Percentiles rank a stretch among this genome's conserved stretches.
Evolutionary conservation across 129 eudicot genomes (phyloP).

Genomic region (Saussurea involucrata): DNA sequence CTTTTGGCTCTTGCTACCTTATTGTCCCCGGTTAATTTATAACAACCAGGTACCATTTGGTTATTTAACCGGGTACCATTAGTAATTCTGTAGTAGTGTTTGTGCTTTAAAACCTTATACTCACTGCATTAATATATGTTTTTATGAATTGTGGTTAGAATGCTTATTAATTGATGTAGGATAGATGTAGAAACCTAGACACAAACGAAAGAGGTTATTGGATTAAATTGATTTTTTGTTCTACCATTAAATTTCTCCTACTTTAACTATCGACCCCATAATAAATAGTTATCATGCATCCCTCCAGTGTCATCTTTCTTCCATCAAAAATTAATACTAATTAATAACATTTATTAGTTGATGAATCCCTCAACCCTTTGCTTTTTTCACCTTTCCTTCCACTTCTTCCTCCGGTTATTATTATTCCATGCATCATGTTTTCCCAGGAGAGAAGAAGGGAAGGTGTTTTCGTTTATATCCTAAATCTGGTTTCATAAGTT

Average conservation of each 20-base stretch:
- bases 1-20: too few relatives aligned
- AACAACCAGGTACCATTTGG: too few relatives aligned
- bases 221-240: not conserved
- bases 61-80: too few relatives aligned
- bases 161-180: too few relatives aligned
- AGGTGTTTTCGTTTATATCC: constrained; percentile 17
- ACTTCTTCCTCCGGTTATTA: constrained; percentile 46
- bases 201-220: not conserved
- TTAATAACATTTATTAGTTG: constrained; percentile 15
- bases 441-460: constrained; percentile 55
- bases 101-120: too few relatives aligned
- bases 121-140: too few relatives aligned
- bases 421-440: constrained; percentile 10
- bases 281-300: constrained; percentile 3
- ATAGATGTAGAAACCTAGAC: not conserved
- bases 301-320: constrained; percentile 9
- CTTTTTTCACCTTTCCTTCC: constrained; percentile 55
- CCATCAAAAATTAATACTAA: constrained; percentile 25
- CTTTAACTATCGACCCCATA: constrained; percentile 22
- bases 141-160: too few relatives aligned
- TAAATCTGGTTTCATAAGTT: not conserved
- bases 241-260: constrained; percentile 16
- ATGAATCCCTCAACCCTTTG: constrained; percentile 3
- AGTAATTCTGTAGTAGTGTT: too few relatives aligned
- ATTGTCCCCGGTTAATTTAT: too few relatives aligned